A percentile compares a stretch with the other conserved stretches of the same genome.
phyloP scores from a whole-genome alignment of 495 filamentous ascomycete species.

The Trichoderma reesei region DNA sequence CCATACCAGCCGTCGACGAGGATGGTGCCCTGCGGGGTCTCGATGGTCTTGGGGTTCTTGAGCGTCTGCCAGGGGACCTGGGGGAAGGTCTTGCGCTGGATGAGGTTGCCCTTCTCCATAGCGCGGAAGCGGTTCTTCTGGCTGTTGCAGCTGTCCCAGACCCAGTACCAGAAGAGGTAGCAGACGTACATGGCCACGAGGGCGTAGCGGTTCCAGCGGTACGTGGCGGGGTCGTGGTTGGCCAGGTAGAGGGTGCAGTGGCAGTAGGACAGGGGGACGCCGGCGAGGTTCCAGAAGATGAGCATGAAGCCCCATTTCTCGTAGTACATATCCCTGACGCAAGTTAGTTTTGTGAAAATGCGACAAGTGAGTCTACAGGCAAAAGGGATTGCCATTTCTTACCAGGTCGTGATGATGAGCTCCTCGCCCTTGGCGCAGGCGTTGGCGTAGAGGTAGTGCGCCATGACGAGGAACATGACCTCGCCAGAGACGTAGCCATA shows the following conservation, averaged over 20 bases:
- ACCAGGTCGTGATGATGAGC: conserved; percentile 83
- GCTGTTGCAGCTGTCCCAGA: conserved; percentile 84
- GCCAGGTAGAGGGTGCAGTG: conserved; percentile 93
- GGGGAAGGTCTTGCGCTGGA: conserved; percentile 78
- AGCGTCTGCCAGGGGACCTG: conserved; percentile 84
- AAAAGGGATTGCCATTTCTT: conserved; percentile 16
- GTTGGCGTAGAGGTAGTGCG: conserved; percentile 93
- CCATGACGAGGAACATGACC: conserved; percentile 79
- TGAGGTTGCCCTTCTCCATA: conserved; percentile 62
- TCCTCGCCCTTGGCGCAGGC: conserved; percentile 96
- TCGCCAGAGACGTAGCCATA: conserved; percentile 91
- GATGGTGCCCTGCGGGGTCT: conserved; percentile 64
- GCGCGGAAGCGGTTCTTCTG: conserved; percentile 94
- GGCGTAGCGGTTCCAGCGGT: conserved; percentile 64
- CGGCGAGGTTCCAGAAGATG: conserved; percentile 98
- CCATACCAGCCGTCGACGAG: conserved; percentile 91
- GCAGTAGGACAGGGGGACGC: conserved; percentile 92
- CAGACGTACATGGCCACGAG: conserved; percentile 54
- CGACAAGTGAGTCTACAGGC: too few species aligned
- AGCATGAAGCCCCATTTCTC: conserved; percentile 99
- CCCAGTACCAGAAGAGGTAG: conserved; percentile 83
- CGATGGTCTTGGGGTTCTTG: conserved; percentile 79
- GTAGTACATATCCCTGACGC: conserved; percentile 76
- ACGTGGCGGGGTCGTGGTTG: conserved; percentile 72
- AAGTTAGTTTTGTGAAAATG: background rate